A percentile compares a stretch with the other conserved stretches of the same genome.
Conservation (phyloP, 108 stramenopile species). For the Cyclotella sp. region DNA sequence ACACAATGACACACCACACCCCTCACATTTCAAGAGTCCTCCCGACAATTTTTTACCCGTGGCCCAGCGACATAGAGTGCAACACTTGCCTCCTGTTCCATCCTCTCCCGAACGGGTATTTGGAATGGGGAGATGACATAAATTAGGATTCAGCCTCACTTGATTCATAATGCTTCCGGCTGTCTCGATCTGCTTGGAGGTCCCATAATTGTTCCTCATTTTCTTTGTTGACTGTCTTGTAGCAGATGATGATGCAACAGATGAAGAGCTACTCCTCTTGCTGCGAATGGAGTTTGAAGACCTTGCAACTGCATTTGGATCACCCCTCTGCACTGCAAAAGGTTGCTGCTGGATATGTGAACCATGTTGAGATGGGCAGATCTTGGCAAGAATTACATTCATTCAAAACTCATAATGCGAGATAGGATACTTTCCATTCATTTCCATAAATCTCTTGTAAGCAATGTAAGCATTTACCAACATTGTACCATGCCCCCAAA, state of each 20-base stretch:
- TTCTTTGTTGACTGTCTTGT: too few relatives aligned
- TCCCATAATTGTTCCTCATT: too few relatives aligned
- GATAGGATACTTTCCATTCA: slow-evolving; percentile 6
- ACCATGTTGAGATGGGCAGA: not conserved
- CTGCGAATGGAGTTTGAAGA: too few relatives aligned
- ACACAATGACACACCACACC: slow-evolving; percentile 10
- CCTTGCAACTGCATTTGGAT: too few relatives aligned
- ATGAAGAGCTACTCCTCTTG: too few relatives aligned
- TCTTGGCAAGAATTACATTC: slow-evolving; percentile 12
- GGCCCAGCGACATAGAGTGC: slow-evolving; percentile 22
- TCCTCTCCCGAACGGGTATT: not conserved
- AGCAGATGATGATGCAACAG: too few relatives aligned
- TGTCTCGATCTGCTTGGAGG: too few relatives aligned
- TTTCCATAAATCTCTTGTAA: slow-evolving; percentile 3
- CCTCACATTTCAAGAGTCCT: slow-evolving; percentile 1
- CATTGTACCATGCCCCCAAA: slow-evolving; percentile 17
- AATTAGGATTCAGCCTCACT: not conserved
- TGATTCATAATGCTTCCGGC: not conserved
- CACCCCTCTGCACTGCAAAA: not conserved
- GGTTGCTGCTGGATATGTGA: not conserved
- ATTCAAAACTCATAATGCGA: slow-evolving; percentile 20
- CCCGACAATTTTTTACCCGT: slow-evolving; percentile 13
- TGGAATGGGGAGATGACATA: not conserved
- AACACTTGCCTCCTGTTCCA: slow-evolving; percentile 13
- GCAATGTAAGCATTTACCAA: slow-evolving; percentile 25